A percentile compares a stretch with the other conserved stretches of the same genome.
Evolutionary conservation across 768 basidiomycete species (phyloP).

Genomic region (Candolleomyces eurysporus): DNA sequence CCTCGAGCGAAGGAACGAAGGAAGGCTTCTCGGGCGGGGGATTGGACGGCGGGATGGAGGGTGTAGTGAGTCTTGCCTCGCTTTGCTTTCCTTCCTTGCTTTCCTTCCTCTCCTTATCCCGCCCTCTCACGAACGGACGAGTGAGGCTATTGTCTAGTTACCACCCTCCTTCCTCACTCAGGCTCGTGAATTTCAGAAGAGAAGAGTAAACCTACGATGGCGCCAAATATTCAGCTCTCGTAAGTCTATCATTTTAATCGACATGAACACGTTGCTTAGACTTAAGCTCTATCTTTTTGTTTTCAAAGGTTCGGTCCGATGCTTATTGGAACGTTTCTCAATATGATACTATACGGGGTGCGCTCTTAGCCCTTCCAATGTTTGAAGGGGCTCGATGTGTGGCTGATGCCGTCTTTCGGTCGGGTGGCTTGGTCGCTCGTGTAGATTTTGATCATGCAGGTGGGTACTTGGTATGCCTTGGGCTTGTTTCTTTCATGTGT

Average conservation of each 20-base stretch:
- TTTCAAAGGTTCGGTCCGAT: slow-evolving; percentile 42
- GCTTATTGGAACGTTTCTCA: slow-evolving; percentile 40
- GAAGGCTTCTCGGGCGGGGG: too few relatives aligned
- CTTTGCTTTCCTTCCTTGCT: too few relatives aligned
- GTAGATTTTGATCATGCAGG: slow-evolving; percentile 37
- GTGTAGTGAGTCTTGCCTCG: too few relatives aligned
- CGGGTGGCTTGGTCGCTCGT: not conserved
- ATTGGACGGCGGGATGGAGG: too few relatives aligned
- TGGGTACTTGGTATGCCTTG: slow-evolving; percentile 10
- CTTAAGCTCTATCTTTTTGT: not conserved
- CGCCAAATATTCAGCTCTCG: slow-evolving; percentile 30
- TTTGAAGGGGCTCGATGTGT: not conserved
- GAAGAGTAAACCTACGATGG: not conserved
- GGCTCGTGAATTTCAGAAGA: not conserved
- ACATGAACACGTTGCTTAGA: too few relatives aligned
- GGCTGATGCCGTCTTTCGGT: not conserved
- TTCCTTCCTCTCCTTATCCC: too few relatives aligned
- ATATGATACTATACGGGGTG: slow-evolving; percentile 48
- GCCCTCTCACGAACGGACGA: too few relatives aligned
- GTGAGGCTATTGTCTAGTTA: too few relatives aligned
- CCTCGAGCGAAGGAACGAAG: too few relatives aligned
- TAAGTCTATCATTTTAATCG: slow-evolving; percentile 13
- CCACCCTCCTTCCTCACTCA: not conserved
- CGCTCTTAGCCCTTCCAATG: slow-evolving; percentile 7
- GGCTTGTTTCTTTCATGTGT: not conserved